Evolutionary conservation across 495 filamentous ascomycete genomes (phyloP), one percentile per base, ranked within the genome.

Genomic region (Elasticomyces elasticus): DNA sequence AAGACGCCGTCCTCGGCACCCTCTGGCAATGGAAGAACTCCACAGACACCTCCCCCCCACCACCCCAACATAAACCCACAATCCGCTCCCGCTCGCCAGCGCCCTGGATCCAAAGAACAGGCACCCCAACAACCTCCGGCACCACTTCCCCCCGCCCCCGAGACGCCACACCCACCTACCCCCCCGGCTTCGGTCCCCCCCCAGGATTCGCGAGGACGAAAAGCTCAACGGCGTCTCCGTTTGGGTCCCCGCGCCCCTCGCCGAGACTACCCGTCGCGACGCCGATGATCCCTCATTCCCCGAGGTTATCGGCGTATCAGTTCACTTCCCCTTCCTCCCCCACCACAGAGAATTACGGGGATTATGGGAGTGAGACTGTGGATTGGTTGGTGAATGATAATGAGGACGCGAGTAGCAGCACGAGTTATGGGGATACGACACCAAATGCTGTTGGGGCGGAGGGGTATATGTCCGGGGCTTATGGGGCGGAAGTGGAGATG

Each of bases 301-400:
- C 94, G 26, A 95, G 78, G 63, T 65, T 97, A 47, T 94, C 89
- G 66, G 89, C 92, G 15, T 97, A 97, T 69, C 87, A 94, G 66
- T 94, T 95, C 66, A 83, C 81, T n/a, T n/a, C n/a, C 70, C 71
- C 86, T 62, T 75, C 86, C 31, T 84, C 79, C 24, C 84, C 86
- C 19, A 76, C 83, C 10, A 82, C 84, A 26, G 89, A 96, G 55
- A 83, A 85, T 47, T 95, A 94, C 65, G 89, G 89, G 12, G 91
- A 97, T 63, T 82, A 87, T 60, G 89, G 89, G 49, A 89, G 82
- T 54, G 92, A 97, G 66, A 91, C 87, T 58, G 87, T 97, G 38
- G 90, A 96, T 66, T 97, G 92, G 94, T 74, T 97, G 33, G 87
- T 95, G 37, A 89, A 82, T 55, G 94, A 99, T 62, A 89, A 82